Conservation (phyloP, 305 asterid species). For the Nicotiana rustica region DNA sequence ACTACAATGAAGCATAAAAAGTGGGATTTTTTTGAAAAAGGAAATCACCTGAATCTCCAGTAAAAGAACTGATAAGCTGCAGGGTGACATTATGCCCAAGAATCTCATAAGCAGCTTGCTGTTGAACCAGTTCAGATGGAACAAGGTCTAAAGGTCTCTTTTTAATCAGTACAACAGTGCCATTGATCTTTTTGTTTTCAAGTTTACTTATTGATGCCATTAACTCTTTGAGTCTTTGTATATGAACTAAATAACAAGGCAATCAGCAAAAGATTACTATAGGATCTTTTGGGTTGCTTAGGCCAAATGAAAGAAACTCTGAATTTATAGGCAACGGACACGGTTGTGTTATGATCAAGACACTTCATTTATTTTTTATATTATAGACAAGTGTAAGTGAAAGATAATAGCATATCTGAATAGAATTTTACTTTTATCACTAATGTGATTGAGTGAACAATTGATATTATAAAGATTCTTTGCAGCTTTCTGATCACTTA, state of each 20-base stretch:
- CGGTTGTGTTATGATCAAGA: conserved; percentile 27
- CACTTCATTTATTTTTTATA: background rate
- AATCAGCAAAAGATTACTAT: background rate
- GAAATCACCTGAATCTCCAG: conserved; percentile 50
- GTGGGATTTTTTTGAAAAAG: background rate
- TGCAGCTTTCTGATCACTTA: background rate
- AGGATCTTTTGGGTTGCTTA: background rate
- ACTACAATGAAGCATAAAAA: background rate
- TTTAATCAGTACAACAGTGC: conserved; percentile 59
- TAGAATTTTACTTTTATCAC: conserved; percentile 17
- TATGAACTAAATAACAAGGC: background rate
- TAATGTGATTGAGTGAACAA: background rate
- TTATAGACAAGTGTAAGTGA: background rate
- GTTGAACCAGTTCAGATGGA: conserved; percentile 52
- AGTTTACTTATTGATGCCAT: conserved; percentile 18
- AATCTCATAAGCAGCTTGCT: conserved; percentile 59
- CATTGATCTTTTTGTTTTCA: conserved; percentile 42
- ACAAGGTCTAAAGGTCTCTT: conserved; percentile 61
- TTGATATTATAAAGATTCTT: conserved; percentile 2
- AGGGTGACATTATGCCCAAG: conserved; percentile 63
- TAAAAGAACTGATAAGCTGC: conserved; percentile 64
- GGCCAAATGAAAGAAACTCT: conserved; percentile 25
- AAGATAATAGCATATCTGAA: background rate
- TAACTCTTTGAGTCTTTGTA: background rate
- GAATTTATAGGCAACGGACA: conserved; percentile 26